Evolutionary conservation across 1,139 yeast species (phyloP), one percentile per base, ranked within the genome.

Genomic region (Starmera stellimalicola): DNA sequence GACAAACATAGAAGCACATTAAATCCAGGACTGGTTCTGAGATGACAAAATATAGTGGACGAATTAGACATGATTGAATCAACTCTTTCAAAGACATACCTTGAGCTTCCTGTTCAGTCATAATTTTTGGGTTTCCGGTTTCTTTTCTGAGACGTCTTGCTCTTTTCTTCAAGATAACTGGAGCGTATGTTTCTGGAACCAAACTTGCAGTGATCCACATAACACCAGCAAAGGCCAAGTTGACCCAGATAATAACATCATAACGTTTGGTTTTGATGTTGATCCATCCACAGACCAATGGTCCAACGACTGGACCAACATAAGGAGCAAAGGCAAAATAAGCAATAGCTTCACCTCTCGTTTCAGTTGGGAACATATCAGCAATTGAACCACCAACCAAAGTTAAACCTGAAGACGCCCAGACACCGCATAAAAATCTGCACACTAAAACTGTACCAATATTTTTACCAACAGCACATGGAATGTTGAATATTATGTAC

Each of bases 321-420:
- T 85, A 85, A 4, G 96, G 96, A 37, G 94, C 88, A 50, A 85
- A 85, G 22, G 94, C 85, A 55, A 85, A 87, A 48, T 80, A 79
- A 0, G 95, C 94, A 59, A 85, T 85, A 23, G 94, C 94, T 50
- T 78, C 71, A 45, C 95, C 94, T 62, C 95, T 71, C 2, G 87
- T 74, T 46, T 76, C 82, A 30, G 74, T 68, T 37, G 81, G 81
- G 65, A 77, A 75, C 63, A 87, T 71, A 60, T 87, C 96, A 33
- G 93, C 93, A 42, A 87, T 72, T 29, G 94, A 79, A 32, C 94
- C 95, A 53, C 94, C 95, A 35, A 85, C 95, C 36, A 83, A 68
- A 33, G 91, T 78, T 35, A 87, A 67, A 20, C 93, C 95, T 11
- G 94, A 81, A 29, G 91, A 70, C 1, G 94, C 67, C 57, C 79